Base-by-base conservation (phyloP, 225 moss, liverwort and hornwort species). In the Sphagnum tenellum region DNA sequence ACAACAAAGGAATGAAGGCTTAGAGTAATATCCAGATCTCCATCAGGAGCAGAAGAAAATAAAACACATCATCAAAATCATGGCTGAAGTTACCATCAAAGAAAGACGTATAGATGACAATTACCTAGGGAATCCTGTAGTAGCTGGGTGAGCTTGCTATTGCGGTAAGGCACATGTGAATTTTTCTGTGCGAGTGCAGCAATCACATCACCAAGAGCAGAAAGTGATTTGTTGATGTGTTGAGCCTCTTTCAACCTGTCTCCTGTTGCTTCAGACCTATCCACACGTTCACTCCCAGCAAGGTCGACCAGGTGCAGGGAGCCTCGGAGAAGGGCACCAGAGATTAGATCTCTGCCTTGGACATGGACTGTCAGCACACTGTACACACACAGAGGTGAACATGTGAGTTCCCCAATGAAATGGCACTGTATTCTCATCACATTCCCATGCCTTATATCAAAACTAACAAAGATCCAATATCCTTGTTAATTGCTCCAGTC, bases 211-310 rank as follows among this genome's bases (percentile, higher is more conserved):
- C 94, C 94, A 65, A 94, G 78, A 29, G 94, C 94, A 59, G 94
- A 94, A 46, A 94, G 84, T 14, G 94, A 94, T 70, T 85, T 94
- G 74, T 94, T 94, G 76, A 94, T 94, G 49, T 94, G 94, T 63
- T 91, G 91, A 47, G 94, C 94, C 78, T 94, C 94, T 78, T 94
- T 94, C 58, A 94, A 71, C 66, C 94, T 81, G 56, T 94, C 94
- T n/a, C 94, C 94, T 8, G 94, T 94, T 50, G 85, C 94, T 77
- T 94, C 94, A 67, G 94, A 94, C 44, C 81, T 87, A 47, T 94
- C 94, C 4, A 94, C 86, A 50, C 94, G 80, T 72, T 94, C 94
- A 76, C 94, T 94, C 50, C 94, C 94, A 53, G 94, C 94, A 66
- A 94, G 94, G 64, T 94, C 94, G 10, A 94, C 94, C 59, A 94